Conservation (phyloP, 2,329 filamentous ascomycete genomes). For the Neonectria magnoliae region DNA sequence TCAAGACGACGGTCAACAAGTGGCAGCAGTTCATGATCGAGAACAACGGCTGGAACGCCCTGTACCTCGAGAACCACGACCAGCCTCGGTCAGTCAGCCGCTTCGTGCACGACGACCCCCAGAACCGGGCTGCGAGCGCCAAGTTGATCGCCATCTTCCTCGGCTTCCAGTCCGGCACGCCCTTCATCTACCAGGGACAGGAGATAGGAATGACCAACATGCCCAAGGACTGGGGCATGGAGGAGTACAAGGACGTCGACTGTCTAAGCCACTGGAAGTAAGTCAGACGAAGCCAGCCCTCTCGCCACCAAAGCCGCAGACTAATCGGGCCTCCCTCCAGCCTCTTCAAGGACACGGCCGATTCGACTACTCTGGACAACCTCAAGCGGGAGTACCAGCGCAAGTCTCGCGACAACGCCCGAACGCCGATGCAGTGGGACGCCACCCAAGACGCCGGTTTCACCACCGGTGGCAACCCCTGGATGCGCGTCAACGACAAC, state of each 20-base stretch:
- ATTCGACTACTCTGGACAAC: slow-evolving; percentile 50
- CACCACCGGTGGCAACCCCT: slow-evolving; percentile 65
- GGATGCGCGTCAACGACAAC: slow-evolving; percentile 77
- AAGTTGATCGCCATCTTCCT: slow-evolving; percentile 70
- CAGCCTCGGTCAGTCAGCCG: slow-evolving; percentile 69
- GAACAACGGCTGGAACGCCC: slow-evolving; percentile 70
- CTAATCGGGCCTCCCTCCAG: slow-evolving; percentile 35
- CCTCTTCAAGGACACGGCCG: slow-evolving; percentile 50
- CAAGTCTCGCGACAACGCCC: slow-evolving; percentile 74
- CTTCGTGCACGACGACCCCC: slow-evolving; percentile 61
- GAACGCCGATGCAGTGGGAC: slow-evolving; percentile 79
- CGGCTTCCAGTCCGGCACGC: slow-evolving; percentile 67
- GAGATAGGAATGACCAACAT: slow-evolving; percentile 75
- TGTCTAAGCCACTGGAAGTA: slow-evolving; percentile 62
- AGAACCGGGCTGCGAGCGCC: slow-evolving; percentile 59
- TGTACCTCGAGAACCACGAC: slow-evolving; percentile 75
- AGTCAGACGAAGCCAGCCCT: slow-evolving; percentile 20
- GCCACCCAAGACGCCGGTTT: slow-evolving; percentile 70
- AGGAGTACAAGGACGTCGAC: slow-evolving; percentile 76
- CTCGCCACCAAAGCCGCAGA: background rate
- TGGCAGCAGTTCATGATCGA: slow-evolving; percentile 70
- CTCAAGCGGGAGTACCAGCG: slow-evolving; percentile 60
- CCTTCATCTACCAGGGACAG: slow-evolving; percentile 76
- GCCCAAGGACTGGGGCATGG: slow-evolving; percentile 67
- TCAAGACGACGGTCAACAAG: slow-evolving; percentile 64